Evolutionary conservation across 148 eudicot genomes (phyloP).

Genomic region (Tetragonia tetragonoides): DNA sequence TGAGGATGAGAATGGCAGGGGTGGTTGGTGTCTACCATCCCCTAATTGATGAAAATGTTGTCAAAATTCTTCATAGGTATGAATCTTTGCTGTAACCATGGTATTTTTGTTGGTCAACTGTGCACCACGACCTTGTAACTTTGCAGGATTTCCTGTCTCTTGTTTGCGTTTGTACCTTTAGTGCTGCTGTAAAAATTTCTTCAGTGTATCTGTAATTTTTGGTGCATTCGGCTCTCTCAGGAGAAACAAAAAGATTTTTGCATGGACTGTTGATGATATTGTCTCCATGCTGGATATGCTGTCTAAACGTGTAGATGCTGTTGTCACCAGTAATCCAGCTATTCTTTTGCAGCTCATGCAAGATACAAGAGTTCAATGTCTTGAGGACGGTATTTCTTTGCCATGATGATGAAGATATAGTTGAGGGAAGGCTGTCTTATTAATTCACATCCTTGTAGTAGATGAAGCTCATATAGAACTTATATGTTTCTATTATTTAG

Average conservation of each 20-base stretch:
- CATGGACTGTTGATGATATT: conserved; percentile 93
- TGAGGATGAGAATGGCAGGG: conserved; percentile 72
- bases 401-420: conserved; percentile 15
- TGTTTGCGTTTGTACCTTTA: background rate
- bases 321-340: conserved; percentile 77
- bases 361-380: conserved; percentile 57
- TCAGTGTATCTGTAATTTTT: background rate
- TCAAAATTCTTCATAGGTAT: conserved; percentile 72
- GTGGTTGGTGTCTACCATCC: conserved; percentile 86
- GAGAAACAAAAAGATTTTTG: conserved; percentile 81
- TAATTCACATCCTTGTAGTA: background rate
- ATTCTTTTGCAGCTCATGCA: conserved; percentile 72
- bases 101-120: background rate
- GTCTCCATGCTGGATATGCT: conserved; percentile 70
- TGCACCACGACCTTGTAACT: background rate
- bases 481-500: background rate
- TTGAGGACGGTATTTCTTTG: conserved; percentile 58
- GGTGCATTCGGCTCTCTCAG: conserved; percentile 35
- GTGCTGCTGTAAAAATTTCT: background rate
- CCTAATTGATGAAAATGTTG: conserved; percentile 66
- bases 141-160: background rate
- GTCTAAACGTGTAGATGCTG: conserved; percentile 61
- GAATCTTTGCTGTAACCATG: conserved; percentile 4
- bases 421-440: background rate
- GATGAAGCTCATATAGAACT: background rate